Conservation (phyloP, 768 basidiomycete genomes). For the Lactarius pseudohatsudake region DNA sequence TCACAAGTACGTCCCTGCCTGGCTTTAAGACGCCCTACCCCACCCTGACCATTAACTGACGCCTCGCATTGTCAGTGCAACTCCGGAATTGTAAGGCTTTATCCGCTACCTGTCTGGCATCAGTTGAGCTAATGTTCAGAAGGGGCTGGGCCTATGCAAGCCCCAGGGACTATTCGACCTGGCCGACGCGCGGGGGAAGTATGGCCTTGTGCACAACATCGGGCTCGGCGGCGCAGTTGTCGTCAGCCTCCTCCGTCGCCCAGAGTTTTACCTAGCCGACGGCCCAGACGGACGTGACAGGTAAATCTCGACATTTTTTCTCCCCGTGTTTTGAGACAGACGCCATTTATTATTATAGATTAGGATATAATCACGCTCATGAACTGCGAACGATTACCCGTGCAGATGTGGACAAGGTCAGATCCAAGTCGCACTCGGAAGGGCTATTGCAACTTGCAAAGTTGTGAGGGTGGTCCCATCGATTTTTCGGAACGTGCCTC, state of each 20-base stretch:
- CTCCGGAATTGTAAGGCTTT: constrained; percentile 56
- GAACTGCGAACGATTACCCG: constrained; percentile 62
- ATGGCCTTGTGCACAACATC: constrained; percentile 79
- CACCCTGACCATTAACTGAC: no score
- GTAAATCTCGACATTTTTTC: constrained; percentile 37
- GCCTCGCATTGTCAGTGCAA: constrained; percentile 54
- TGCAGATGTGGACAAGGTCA: constrained; percentile 72
- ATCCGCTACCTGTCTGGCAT: background rate
- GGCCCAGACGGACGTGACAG: constrained; percentile 66
- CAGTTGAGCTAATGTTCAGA: background rate
- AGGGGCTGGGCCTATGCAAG: constrained; percentile 89
- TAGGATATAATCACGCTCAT: constrained; percentile 71
- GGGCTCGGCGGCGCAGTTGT: constrained; percentile 82
- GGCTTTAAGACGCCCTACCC: background rate
- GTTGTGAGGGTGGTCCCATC: constrained; percentile 34
- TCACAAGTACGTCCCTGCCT: constrained; percentile 55
- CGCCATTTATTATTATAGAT: no score
- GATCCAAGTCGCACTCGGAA: constrained; percentile 59
- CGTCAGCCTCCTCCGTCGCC: constrained; percentile 70
- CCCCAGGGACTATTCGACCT: constrained; percentile 64
- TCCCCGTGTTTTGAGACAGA: no score
- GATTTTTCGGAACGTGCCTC: background rate
- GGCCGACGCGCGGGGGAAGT: constrained; percentile 69
- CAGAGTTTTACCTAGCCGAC: constrained; percentile 71
- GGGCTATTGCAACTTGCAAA: constrained; percentile 43